Base-by-base conservation (phyloP, 2,329 filamentous ascomycete genomes). In the Phyllosticta citrichinensis region DNA sequence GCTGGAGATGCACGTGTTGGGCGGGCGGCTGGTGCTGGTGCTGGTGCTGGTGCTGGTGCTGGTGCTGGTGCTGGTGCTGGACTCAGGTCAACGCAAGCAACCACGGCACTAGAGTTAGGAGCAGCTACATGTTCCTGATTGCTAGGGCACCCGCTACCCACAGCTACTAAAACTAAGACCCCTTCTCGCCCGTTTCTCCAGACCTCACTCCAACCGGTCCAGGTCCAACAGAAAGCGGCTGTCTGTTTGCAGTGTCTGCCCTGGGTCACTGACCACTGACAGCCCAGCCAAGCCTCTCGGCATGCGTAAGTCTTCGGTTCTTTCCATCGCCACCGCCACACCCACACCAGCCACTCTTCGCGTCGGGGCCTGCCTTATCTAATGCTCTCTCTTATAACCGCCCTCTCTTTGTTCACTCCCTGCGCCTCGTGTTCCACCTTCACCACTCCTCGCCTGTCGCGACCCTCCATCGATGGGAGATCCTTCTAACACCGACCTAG, bases 381-480 rank as follows among this genome's bases (percentile, higher is more conserved):
- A 50, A 47, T 57, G 12, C 33, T 25, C 40, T 12, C 56, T 24
- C 30, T 30, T 40, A 40, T 40, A 40, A 40, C 33, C 33, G 33
- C 33, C 33, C 14, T 40, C 10, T 35, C 30, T 19, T 30, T 30
- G 27, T 30, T 25, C 58, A 27, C 40, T 51, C 56, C n/a, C 50
- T 60, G 27, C 27, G 4, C 27, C 24, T 24, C 20, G 22, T 56
- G 22, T 33, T 58, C 55, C 55, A 56, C 54, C 56, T 62, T 53
- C 58, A 58, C 52, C 58, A 22, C 22, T 51, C 22, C 61, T 57
- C 61, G n/a, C 57, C 25, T 20, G 57, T n/a, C 25, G 60, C 60
- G 60, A 54, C 57, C 60, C 63, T 67, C 68, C 71, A 71, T 74
- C 77, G 78, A 82, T 82, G 80, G 80, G 80, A 80, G 77, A 81